A percentile compares a stretch with the other conserved stretches of the same genome.
Evolutionary conservation across 306 rosid species (phyloP).

Genomic region (Mimosa pudica): DNA sequence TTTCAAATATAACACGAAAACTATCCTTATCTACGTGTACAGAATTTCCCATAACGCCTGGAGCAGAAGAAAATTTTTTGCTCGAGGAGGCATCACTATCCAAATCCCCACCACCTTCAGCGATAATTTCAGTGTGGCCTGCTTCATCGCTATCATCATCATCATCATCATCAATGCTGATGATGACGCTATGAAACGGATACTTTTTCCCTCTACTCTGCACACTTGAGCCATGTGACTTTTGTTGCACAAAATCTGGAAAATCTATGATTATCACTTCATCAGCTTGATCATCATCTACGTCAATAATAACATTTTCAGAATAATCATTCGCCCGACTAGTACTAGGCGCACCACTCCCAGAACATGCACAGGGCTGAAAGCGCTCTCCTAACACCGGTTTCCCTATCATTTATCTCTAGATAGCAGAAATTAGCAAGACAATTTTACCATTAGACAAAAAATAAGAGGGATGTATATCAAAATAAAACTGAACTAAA

Average conservation of each 20-base stretch:
- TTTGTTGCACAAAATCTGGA: constrained; percentile 36
- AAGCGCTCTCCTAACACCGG: constrained; percentile 45
- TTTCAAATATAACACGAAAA: constrained; percentile 43
- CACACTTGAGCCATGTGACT: constrained; percentile 40
- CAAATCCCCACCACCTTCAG: constrained; percentile 60
- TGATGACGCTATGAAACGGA: constrained; percentile 51
- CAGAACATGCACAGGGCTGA: constrained; percentile 51
- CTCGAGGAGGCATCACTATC: constrained; percentile 85
- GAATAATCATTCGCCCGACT: constrained; percentile 42
- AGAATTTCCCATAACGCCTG: constrained; percentile 33
- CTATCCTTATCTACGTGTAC: constrained; percentile 46
- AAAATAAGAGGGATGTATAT: neutral
- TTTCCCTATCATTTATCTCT: constrained; percentile 61
- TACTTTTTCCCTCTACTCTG: constrained; percentile 41
- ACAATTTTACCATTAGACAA: neutral
- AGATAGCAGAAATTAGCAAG: constrained; percentile 26
- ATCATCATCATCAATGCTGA: constrained; percentile 55
- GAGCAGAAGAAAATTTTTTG: constrained; percentile 45
- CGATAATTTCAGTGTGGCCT: constrained; percentile 34
- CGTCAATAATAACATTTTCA: constrained; percentile 63
- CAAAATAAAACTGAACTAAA: neutral
- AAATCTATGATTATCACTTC: constrained; percentile 61
- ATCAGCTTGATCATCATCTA: constrained; percentile 60
- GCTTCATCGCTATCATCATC: constrained; percentile 59
- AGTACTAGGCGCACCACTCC: constrained; percentile 43